Base-by-base conservation (phyloP, 805 yeast genomes). In the Ogataea naganishii region DNA sequence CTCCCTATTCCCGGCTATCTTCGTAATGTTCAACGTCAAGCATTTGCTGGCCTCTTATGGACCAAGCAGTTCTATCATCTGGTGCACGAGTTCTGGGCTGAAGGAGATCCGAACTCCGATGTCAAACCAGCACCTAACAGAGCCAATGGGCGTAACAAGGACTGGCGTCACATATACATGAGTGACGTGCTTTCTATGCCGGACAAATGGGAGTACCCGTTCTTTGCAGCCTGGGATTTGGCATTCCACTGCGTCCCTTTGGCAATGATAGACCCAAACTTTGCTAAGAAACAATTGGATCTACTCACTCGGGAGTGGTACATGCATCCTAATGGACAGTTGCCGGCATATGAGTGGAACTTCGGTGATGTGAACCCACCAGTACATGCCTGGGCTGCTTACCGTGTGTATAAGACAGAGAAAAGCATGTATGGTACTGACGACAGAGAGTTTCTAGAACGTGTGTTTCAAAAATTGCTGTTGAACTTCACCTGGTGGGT, bases 401-500 rank as follows among this genome's bases (percentile, higher is more conserved):
- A 75, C 53, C 69, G 96, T 44, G 82, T 82, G 24, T 86, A 74
- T 59, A 86, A 88, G 56, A 72, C 85, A 43, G 96, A 88, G 56
- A 64, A 92, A 40, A 83, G 81, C 50, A 65, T 83, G 74, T 80
- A 79, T 51, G 88, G 88, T n/a, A 59, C 65, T 14, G 82, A 78
- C 40, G 96, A 86, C 54, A 56, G 80, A 30, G 80, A 75, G 33
- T 86, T 88, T 53, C 66, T 86, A 53, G 96, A 86, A 56, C 62
- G 89, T n/a, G 94, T 84, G 7, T 86, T 86, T 70, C 96, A 88
- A 55, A 86, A 86, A 53, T 68, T 86, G 47, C 60, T 88, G 54
- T 63, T 86, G 36, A 86, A 86, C 56, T 86, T 86, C 57, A 84
- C 96, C 14, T 86, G 96, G 96, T 86, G 96, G 96, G 95, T 88